Percentiles rank a stretch among this genome's conserved stretches.
Evolutionary conservation across 2,329 filamentous ascomycete species (phyloP).

Genomic region (Claviceps humidiphila): DNA sequence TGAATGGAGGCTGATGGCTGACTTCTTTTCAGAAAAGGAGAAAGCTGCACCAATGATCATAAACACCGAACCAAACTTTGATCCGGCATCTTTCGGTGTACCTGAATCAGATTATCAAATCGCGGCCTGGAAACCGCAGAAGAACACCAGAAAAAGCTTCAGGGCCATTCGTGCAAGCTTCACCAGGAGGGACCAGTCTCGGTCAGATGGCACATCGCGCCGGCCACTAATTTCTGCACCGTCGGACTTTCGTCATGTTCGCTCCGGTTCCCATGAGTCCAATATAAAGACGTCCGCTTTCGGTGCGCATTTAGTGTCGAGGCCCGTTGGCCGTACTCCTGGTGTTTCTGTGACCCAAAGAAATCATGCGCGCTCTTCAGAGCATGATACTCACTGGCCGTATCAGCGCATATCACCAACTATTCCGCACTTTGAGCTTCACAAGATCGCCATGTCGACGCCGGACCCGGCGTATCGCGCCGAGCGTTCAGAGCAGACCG

Average conservation of each 20-base stretch:
- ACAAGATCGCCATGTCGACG: constrained; percentile 23
- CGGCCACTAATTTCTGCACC: constrained; percentile 45
- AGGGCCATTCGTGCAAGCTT: constrained; percentile 27
- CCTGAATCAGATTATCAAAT: constrained; percentile 9
- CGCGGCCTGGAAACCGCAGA: constrained; percentile 9
- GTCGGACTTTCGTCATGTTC: constrained; percentile 46
- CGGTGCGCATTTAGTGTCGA: constrained; percentile 3
- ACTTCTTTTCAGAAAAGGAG: constrained; percentile 14
- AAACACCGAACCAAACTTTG: constrained; percentile 16
- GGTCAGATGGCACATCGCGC: constrained; percentile 32
- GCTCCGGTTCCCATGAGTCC: constrained; percentile 32
- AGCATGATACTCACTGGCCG: constrained; percentile 39
- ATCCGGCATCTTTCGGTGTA: constrained; percentile 16
- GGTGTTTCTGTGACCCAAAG: constrained; percentile 15
- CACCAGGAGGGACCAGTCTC: constrained; percentile 32
- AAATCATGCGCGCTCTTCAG: constrained; percentile 37
- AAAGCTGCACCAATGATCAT: constrained; percentile 15
- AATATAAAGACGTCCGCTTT: constrained; percentile 8
- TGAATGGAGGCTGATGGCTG: neutral
- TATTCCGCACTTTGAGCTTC: constrained; percentile 35
- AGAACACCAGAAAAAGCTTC: constrained; percentile 10
- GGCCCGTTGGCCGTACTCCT: neutral
- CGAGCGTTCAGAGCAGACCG: constrained; percentile 21
- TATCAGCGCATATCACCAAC: constrained; percentile 39
- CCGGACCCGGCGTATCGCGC: constrained; percentile 22